Evolutionary conservation across 2,329 filamentous ascomycete species (phyloP), one percentile per base, ranked within the genome.

Genomic region (Dothistroma septosporum): DNA sequence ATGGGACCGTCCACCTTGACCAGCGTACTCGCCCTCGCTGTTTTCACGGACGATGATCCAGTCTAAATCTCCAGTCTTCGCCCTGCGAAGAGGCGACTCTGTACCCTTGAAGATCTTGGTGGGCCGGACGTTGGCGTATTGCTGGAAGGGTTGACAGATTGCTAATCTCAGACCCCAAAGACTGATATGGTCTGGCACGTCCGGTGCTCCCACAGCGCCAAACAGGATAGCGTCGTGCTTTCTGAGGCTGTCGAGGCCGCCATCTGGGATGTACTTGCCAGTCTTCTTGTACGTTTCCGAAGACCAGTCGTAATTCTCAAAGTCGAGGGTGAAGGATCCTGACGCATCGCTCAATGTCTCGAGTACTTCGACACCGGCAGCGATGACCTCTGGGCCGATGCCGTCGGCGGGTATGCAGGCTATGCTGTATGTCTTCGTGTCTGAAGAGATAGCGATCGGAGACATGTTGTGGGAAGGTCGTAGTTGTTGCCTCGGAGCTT

Each of bases 391-490:
- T 1, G 82, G 82, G 1, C 87, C 87, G 62, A 90, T 89, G 57
- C 87, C 87, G 69, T 90, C 87, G 8, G 85, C 87, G 0, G 86
- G 85, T 58, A 90, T 87, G 32, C 79, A 81, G n/a, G 86, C 86
- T 62, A 88, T 85, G 55, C 71, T 77, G 67, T 82, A 80, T 16
- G 61, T 64, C 28, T 60, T 63, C 10, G 54, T 58, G 86, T 64
- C 60, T 52, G 14, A 16, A 21, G 65, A 58, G 46, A 61, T 61
- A 50, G 67, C 66, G 55, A 66, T 61, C 46, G 65, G 66, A 54
- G 67, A 69, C 67, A 69, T 69, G 50, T 16, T 64, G 57, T 64
- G 57, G 28, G 16, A 1, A 19, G 41, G n/a, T n/a, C 9, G 41
- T 19, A 4, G n/a, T 44, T 44, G 16, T 44, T 44, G 41, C 41